Base-by-base conservation (phyloP, 495 filamentous ascomycete genomes). In the Beverwykella pulmonaria region DNA sequence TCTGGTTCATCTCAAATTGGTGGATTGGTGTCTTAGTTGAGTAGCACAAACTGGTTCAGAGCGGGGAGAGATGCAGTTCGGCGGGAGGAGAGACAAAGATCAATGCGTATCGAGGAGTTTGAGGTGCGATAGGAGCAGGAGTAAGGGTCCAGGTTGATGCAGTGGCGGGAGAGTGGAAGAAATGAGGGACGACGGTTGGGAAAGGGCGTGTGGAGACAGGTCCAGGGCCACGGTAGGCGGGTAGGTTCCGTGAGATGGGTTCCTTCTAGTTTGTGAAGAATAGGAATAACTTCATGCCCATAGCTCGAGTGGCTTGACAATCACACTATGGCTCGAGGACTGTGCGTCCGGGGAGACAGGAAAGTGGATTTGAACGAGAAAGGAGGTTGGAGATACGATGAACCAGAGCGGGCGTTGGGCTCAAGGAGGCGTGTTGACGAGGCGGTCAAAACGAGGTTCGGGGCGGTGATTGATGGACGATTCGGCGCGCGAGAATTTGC, bases 151-250 rank as follows among this genome's bases (percentile, higher is more conserved):
- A 66, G 67, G 68, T 68, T 66, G 68, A 66, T 66, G 65, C 64
- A 71, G 61, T 17, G 55, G 61, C 63, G 63, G 67, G 64, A 68
- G 53, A 39, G 20, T 41, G 61, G 57, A 50, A 68, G 65, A 69
- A 66, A 69, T 69, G 68, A 71, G 56, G 53, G 71, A 67, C 56
- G 47, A 71, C 59, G 56, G 68, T 56, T 68, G 68, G 65, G 46
- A 67, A 68, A 68, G 60, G 60, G 62, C 65, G 54, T 69, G 71
- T 73, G 68, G 68, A 71, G 70, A 71, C 58, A 54, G 65, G 59
- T 71, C 71, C 71, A 73, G 71, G 68, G 47, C 71, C 60, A 71
- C 69, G 71, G 71, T 71, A 73, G 52, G 69, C 63, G 71, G 65
- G 65, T 65, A 64, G 66, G 49, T 46, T 66, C 65, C 70, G 70